These are phyloP conservation scores for Ophiocordyceps camponoti-saundersi DNA, from an alignment of 2,329 filamentous ascomycete genomes.

Conservation along the genomic window DNA sequence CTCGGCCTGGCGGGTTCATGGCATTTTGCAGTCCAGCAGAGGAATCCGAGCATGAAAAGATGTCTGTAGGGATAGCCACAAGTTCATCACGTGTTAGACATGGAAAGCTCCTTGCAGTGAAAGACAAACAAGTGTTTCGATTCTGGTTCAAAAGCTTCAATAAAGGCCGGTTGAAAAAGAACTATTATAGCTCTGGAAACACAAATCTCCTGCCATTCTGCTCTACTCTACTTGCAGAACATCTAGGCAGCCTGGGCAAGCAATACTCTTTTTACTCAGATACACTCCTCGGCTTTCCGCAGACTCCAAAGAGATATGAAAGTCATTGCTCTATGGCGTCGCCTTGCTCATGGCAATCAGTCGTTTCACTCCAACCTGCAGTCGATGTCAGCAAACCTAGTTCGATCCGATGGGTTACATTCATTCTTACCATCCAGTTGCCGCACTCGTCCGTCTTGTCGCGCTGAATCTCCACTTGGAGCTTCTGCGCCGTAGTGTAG, in stretches of 20 bases:
- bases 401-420: neutral
- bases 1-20: no score
- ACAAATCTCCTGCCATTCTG: no score
- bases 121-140: no score
- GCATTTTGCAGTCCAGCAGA: no score
- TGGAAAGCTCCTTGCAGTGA: no score
- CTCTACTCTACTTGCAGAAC: no score
- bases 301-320: neutral
- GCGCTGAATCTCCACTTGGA: conserved; percentile 61
- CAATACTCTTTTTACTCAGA: neutral
- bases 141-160: no score
- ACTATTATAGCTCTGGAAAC: no score
- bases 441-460: conserved; percentile 68
- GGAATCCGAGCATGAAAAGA: no score
- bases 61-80: no score
- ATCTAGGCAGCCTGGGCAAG: neutral
- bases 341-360: conserved; percentile 67
- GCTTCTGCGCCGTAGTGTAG: conserved; percentile 46
- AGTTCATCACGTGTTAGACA: no score
- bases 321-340: conserved; percentile 31
- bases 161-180: no score
- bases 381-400: conserved; percentile 19
- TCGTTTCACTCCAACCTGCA: conserved; percentile 57
- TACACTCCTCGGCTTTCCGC: neutral
- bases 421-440: conserved; percentile 61